Evolutionary conservation across 805 yeast species (phyloP), one percentile per base, ranked within the genome.

Genomic region (Cyberlindnera xishuangbannaensis): DNA sequence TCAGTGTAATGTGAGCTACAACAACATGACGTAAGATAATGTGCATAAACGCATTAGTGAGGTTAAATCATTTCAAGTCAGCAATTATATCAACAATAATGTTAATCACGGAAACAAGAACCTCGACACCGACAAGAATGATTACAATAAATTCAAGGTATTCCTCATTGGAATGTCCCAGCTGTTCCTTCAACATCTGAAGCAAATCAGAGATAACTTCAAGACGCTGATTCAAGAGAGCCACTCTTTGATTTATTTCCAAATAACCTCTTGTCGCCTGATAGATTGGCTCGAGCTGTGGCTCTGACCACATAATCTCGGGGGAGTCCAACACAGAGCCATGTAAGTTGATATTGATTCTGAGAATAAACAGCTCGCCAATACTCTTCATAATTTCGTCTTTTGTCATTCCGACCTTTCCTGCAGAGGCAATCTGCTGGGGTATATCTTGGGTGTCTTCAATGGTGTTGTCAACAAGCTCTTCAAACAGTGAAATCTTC

Each of bases 271-370:
- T 75, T 3, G 95, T 87, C 0, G 97, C 97, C 58, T 88, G 97
- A 60, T 92, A 92, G 33, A 90, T 87, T 1, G 98, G 98, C 55
- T 92, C 98, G 41, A 92, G 66, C 52, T 88, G 96, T 2, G 98
- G 98, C 56, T 92, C 97, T 0, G 97, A 78, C 98, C 98, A 92
- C 96, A 92, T 87, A 38, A 92, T 73, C 58, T 92, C 98, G 1
- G 98, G 98, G 2, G 95, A 84, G 56, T 92, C 98, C 41, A 92
- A 65, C 18, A 92, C 94, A 0, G 90, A 80, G 1, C 92, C 92
- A 61, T 83, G 92, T 34, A 83, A 62, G 50, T 83, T 83, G 40
- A 83, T 83, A 55, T 83, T 83, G 28, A 83, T 83, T 41, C 94
- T 59, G 44, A 92, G 63, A 39, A 92, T 92, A 58, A 92, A 92